Evolutionary conservation across 139 green algal genomes (phyloP), one percentile per base, ranked within the genome.

Genomic region (Coelastrella sp.): DNA sequence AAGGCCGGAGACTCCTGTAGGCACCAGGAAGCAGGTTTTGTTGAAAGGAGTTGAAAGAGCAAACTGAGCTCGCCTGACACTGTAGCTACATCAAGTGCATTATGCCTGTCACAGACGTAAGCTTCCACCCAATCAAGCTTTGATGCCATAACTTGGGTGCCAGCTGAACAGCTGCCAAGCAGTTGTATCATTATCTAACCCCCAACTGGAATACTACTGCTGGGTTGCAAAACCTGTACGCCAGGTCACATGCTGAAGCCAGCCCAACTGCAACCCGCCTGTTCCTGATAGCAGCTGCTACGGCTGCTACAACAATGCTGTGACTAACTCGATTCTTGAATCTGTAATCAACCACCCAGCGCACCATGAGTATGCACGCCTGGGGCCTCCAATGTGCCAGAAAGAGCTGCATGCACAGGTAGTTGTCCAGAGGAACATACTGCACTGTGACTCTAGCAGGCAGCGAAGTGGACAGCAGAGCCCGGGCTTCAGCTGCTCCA

Each of bases 301-400:
- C 1, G 16, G 57, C 79, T 66, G 58, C 57, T 85, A 57, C 56
- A 57, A 4, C 58, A 8, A 73, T 81, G n/a, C 23, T 54, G 4
- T 61, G 13, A 61, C 0, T 5, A 14, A 11, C 22, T 2, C n/a
- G 59, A 22, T 75, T n/a, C 68, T 22, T 8, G 80, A 17, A 19
- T 5, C 20, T 61, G 0, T n/a, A 20, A 3, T 20, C 11, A 66
- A 59, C 10, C 22, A 80, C 11, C 7, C 3, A 0, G 56, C 93
- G 87, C 61, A 95, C 94, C 92, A 96, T 90, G 54, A 96, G 84
- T 16, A 96, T 89, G 84, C 85, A 90, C 64, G 85, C 85, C 64
- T 94, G 90, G 4, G 94, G 94, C 47, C 86, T 90, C 93, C 93
- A 96, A 71, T 89, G 80, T 2, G 58, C 32, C 86, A 96, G 82